Base-by-base conservation (phyloP, 352 stramenopile species). In the Lagenidium giganteum region DNA sequence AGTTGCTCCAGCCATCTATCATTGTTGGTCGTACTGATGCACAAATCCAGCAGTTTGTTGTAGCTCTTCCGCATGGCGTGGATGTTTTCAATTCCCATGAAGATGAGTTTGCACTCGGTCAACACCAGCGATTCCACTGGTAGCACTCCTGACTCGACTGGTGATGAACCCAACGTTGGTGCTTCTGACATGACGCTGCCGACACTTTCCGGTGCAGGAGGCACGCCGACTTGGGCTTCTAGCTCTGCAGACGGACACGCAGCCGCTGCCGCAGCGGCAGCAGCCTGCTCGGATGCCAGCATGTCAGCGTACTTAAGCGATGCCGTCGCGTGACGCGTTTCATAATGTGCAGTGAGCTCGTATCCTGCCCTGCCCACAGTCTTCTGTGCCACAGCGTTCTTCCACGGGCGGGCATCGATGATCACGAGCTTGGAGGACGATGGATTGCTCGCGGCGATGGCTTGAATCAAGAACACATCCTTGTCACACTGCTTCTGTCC, bases 61-160 rank as follows among this genome's bases (percentile, higher is more conserved):
- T 95, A 89, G 41, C 69, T 81, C 36, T 93, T 86, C 8, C 90
- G 81, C 75, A 97, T 91, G 7, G 67, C 75, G 58, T 97, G 89
- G 43, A 97, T 97, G 61, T 97, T 96, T 25, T 92, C 79, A 25
- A 97, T 96, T 17, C 83, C 81, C 67, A 95, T 92, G 31, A 95
- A 96, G 27, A 90, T 75, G 13, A 97, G 43, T 27, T 79, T 87
- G 36, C 82, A 93, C 47, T 90, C 79, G 5, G 76, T 91, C 14
- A 89, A 51, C 20, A 89, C 76, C 1, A 87, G 42, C 8, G 75
- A 74, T 7, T 69, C 64, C 18, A 37, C 24, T 46, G 20, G 25
- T 17, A 42, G 47, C n/a, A n/a, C n/a, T n/a, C n/a, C n/a, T n/a
- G n/a, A n/a, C n/a, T n/a, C n/a, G n/a, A n/a, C n/a, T n/a, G n/a